A percentile compares a stretch with the other conserved stretches of the same genome.
Evolutionary conservation across 169 alveolate genomes (phyloP).

Genomic region (Eimeria sp.): DNA sequence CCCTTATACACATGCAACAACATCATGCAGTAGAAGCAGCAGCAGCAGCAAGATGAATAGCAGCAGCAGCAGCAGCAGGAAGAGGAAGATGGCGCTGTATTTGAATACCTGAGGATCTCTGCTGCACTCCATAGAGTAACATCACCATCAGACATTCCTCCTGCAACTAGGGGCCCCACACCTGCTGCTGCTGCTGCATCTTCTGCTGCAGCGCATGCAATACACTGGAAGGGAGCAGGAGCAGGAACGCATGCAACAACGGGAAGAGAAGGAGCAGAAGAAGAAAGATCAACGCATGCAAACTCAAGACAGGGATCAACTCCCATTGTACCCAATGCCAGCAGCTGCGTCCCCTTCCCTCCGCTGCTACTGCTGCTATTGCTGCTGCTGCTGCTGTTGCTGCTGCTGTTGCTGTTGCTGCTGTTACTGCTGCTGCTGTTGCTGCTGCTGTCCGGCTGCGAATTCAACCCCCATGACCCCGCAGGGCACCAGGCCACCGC

Average conservation of each 20-base stretch:
- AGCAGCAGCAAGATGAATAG: background rate
- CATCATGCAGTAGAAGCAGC: background rate
- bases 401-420: background rate
- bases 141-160: slow-evolving; percentile 81
- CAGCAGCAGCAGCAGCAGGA: background rate
- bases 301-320: slow-evolving; percentile 80
- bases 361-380: slow-evolving; percentile 11
- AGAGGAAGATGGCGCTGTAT: background rate
- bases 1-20: background rate
- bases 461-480: background rate
- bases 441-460: slow-evolving; percentile 16
- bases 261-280: slow-evolving; percentile 31
- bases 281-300: slow-evolving; percentile 58
- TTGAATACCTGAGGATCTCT: background rate
- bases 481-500: slow-evolving; percentile 81
- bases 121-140: slow-evolving; percentile 83
- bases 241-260: slow-evolving; percentile 59
- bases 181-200: background rate
- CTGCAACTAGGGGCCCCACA: slow-evolving; percentile 70
- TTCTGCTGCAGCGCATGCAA: slow-evolving; percentile 58
- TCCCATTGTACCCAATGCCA: slow-evolving; percentile 83
- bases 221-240: slow-evolving; percentile 77
- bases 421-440: background rate
- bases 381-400: background rate
- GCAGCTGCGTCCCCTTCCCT: slow-evolving; percentile 61